A percentile compares a stretch with the other conserved stretches of the same genome.
Conservation (phyloP, 305 asterid species). For the Solanum aculeatissimum region DNA sequence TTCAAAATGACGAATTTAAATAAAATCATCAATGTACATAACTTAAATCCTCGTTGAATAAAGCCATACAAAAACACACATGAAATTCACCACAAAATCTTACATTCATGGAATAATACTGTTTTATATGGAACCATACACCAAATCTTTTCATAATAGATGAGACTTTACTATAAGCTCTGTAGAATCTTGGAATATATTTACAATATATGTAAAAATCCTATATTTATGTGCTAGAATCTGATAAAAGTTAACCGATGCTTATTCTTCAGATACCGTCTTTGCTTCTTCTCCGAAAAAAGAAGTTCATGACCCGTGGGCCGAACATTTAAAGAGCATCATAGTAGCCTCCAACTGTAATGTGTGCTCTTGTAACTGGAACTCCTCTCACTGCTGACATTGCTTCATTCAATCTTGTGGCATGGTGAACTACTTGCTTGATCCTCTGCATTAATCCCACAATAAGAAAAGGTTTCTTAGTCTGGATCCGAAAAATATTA, state of each 20-base stretch:
- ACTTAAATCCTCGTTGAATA: background rate
- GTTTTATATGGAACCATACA: background rate
- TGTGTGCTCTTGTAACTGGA: slow-evolving; percentile 36
- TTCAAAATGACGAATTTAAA: background rate
- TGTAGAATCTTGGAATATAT: background rate
- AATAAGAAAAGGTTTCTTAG: background rate
- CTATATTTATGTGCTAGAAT: background rate
- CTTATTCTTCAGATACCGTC: background rate
- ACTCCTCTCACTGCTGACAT: slow-evolving; percentile 30
- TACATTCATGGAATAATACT: background rate
- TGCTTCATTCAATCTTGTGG: slow-evolving; percentile 34
- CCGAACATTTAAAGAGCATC: slow-evolving; percentile 13
- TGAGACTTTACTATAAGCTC: background rate
- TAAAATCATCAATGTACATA: no score
- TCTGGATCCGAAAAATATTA: background rate
- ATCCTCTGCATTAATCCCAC: slow-evolving; percentile 25
- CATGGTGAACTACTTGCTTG: slow-evolving; percentile 34
- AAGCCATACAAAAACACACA: background rate
- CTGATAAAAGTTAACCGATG: background rate
- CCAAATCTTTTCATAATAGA: background rate
- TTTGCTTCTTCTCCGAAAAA: background rate
- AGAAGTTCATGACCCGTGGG: background rate
- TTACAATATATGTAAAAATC: background rate
- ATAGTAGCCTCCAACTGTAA: slow-evolving; percentile 58
- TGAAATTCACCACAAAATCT: background rate